A percentile compares a stretch with the other conserved stretches of the same genome.
These are phyloP conservation scores for Backusella psychrophila DNA, from an alignment of 192 early-diverging fungal species.

Conservation along the genomic window DNA sequence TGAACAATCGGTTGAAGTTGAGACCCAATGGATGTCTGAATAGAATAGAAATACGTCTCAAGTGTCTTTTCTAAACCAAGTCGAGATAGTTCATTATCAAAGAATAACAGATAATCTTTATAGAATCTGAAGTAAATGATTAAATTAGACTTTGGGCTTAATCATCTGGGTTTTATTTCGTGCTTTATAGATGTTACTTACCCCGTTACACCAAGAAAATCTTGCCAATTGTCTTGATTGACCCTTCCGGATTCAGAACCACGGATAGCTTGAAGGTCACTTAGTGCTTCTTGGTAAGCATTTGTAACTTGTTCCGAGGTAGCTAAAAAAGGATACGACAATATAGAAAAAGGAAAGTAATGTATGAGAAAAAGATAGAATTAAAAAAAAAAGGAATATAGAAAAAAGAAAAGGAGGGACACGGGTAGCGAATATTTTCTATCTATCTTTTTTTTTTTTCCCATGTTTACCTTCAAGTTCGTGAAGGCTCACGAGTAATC, in stretches of 20 bases:
- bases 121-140: constrained; percentile 14
- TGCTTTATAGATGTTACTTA: constrained; percentile 12
- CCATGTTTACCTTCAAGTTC: constrained; percentile 19
- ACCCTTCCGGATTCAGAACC: background rate
- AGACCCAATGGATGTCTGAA: constrained; percentile 14
- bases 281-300: background rate
- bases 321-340: constrained; percentile 5
- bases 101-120: constrained; percentile 18
- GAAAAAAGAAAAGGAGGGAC: background rate
- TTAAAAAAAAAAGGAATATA: background rate
- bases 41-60: constrained; percentile 10
- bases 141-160: background rate
- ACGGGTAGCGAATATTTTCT: background rate
- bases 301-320: background rate
- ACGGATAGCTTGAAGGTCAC: background rate
- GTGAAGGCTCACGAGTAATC: constrained; percentile 14
- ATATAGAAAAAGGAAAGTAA: background rate
- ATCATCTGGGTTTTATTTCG: background rate
- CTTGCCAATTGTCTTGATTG: constrained; percentile 20
- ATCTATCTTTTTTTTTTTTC: background rate
- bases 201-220: constrained; percentile 10
- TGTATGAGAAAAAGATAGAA: background rate
- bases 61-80: constrained; percentile 7
- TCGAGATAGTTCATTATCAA: constrained; percentile 12
- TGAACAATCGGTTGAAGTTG: constrained; percentile 30